A percentile compares a stretch with the other conserved stretches of the same genome.
These are phyloP conservation scores for Ceriops zippeliana DNA, from an alignment of 345 rosid species.

Conservation along the genomic window DNA sequence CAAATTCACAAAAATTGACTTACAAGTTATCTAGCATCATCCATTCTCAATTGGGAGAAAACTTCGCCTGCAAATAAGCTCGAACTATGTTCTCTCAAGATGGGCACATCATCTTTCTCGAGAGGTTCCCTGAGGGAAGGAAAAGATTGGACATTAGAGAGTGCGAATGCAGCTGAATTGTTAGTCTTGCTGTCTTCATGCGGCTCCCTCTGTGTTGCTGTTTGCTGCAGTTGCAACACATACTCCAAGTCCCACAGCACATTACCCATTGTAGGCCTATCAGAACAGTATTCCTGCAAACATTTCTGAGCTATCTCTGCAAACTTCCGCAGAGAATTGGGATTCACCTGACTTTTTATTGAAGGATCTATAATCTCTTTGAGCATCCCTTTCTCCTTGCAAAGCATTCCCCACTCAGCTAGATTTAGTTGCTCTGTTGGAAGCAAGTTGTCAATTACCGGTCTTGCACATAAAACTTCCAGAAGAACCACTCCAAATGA, in stretches of 20 bases:
- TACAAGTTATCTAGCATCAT: conserved; percentile 28
- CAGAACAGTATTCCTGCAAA: conserved; percentile 42
- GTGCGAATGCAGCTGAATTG: conserved; percentile 18
- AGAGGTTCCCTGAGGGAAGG: conserved; percentile 27
- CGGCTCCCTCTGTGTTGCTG: conserved; percentile 16
- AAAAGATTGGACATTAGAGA: conserved; percentile 19
- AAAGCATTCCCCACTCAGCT: conserved; percentile 45
- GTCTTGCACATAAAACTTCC: conserved; percentile 53
- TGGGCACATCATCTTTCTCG: conserved; percentile 16
- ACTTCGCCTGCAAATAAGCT: conserved; percentile 10
- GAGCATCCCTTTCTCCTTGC: conserved; percentile 30
- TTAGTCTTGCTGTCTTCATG: conserved; percentile 26
- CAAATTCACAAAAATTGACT: background rate
- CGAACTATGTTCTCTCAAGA: conserved; percentile 6
- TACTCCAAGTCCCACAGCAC: conserved; percentile 59
- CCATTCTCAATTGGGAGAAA: conserved; percentile 31
- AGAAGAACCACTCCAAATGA: conserved; percentile 58
- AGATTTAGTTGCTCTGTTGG: conserved; percentile 45
- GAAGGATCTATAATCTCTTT: conserved; percentile 44
- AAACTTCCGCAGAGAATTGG: conserved; percentile 46
- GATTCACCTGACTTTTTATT: conserved; percentile 32
- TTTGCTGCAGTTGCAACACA: conserved; percentile 41
- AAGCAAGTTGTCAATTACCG: conserved; percentile 31
- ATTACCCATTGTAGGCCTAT: conserved; percentile 58
- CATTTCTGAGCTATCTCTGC: conserved; percentile 52